Base-by-base conservation (phyloP, 805 yeast species). In the Wickerhamiella parazyma region DNA sequence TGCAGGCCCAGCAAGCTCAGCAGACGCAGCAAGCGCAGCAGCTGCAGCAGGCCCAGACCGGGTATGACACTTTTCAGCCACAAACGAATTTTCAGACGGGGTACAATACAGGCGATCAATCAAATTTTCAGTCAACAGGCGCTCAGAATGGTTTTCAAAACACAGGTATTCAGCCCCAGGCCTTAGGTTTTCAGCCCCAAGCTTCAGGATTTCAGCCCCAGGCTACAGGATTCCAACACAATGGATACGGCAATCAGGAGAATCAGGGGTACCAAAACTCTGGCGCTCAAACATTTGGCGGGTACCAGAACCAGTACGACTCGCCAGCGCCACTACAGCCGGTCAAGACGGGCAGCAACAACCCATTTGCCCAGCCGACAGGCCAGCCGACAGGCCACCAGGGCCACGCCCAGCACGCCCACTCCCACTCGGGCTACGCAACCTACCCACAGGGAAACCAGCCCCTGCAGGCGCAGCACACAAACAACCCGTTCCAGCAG, bases 311-410 rank as follows among this genome's bases (percentile, higher is more conserved):
- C 8, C 24, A 21, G 24, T 8, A 21, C 8, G 8, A 21, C 6
- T 19, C 24, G 21, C 42, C 42, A 1, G 35, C 29, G 47, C 58
- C 53, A 19, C 61, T 71, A 45, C 66, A 65, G 52, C 84, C 84
- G 4, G 63, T 76, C 51, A 69, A 72, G 49, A 78, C 87, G 0
- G 86, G 86, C 3, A 68, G 82, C 17, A 80, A 81, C 60, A 82
- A 81, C 60, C 94, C 94, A 42, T 82, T 82, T 59, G 83, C 89
- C 1, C 40, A 42, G 12, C 25, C 48, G 6, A 47, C 51, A 2
- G 53, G 52, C 17, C n/a, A 47, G 29, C 33, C 31, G 11, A 6
- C 56, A 2, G 58, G 54, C 21, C 39, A 45, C 28, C 28, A 11
- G 28, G 24, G 24, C 26, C 11, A 5, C 11, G 26, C 12, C 26